These are phyloP conservation scores for Xylariaceae sp. DNA, from an alignment of 2,329 filamentous ascomycete genomes.

Conservation along the genomic window DNA sequence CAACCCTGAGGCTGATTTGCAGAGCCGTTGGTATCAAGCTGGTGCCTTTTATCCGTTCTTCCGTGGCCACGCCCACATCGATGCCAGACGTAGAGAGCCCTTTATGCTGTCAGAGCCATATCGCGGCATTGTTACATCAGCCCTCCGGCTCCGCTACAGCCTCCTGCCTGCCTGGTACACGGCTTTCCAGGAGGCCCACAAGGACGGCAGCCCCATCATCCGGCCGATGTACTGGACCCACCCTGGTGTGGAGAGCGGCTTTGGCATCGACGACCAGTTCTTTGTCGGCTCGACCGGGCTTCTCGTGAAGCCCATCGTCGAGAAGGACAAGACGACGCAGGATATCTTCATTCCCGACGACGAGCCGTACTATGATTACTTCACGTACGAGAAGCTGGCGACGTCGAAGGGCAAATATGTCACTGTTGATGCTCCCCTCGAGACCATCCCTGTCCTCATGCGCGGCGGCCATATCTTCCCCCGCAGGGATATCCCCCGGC, in stretches of 20 bases:
- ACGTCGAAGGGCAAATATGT: constrained; percentile 65
- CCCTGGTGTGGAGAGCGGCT: constrained; percentile 79
- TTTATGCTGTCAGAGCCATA: constrained; percentile 84
- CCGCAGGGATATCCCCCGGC: constrained; percentile 79
- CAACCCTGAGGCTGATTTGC: constrained; percentile 86
- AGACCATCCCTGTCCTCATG: constrained; percentile 86
- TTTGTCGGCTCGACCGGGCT: constrained; percentile 86
- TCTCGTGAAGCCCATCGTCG: constrained; percentile 84
- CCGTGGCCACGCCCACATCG: constrained; percentile 94
- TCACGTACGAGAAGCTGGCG: constrained; percentile 70
- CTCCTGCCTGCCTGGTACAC: constrained; percentile 95
- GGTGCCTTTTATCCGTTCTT: constrained; percentile 98
- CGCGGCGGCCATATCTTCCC: constrained; percentile 88
- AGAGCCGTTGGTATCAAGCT: constrained; percentile 93
- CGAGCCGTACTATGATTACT: constrained; percentile 93
- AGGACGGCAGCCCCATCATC: constrained; percentile 79
- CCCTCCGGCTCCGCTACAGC: constrained; percentile 81
- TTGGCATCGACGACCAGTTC: constrained; percentile 85
- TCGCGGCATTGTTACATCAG: constrained; percentile 77
- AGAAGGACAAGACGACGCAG: constrained; percentile 64
- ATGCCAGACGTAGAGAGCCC: constrained; percentile 88
- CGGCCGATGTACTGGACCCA: constrained; percentile 91
- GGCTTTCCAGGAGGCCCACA: constrained; percentile 83
- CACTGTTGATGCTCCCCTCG: constrained; percentile 69
- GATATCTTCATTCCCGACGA: constrained; percentile 85